Conservation (phyloP, 129 eudicot species). For the Pseudognaphalium luteoalbum region DNA sequence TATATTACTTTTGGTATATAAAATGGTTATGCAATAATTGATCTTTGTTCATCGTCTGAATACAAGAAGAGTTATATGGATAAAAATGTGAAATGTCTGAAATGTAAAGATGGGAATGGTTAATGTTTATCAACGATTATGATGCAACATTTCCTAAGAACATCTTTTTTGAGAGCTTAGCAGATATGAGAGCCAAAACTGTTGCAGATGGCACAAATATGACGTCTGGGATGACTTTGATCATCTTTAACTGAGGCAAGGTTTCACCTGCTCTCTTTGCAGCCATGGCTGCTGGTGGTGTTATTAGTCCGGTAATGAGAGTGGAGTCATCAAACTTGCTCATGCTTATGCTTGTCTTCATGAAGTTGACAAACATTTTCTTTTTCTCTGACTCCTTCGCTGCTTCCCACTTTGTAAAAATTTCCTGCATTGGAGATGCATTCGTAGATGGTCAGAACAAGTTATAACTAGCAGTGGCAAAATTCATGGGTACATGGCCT, state of each 20-base stretch:
- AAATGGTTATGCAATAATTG: conserved; percentile 5
- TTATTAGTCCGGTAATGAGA: conserved; percentile 66
- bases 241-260: conserved; percentile 68
- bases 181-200: conserved; percentile 75
- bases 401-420: conserved; percentile 52
- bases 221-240: conserved; percentile 82
- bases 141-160: conserved; percentile 49
- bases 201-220: conserved; percentile 92
- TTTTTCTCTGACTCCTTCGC: conserved; percentile 51
- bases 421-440: conserved; percentile 36
- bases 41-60: not conserved
- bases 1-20: conserved; percentile 25
- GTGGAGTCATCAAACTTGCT: conserved; percentile 64
- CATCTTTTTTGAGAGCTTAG: conserved; percentile 71
- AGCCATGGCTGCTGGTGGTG: conserved; percentile 95
- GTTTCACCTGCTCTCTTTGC: conserved; percentile 87
- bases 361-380: conserved; percentile 60
- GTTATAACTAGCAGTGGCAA: not conserved
- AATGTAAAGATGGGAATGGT: not conserved
- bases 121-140: conserved; percentile 13
- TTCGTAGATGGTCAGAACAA: not conserved
- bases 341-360: conserved; percentile 53
- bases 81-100: not conserved
- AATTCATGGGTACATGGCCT: not conserved
- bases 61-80: conserved; percentile 3